These are phyloP conservation scores for Pelargonium fulgidum DNA, from an alignment of 441 rosid species.

Conservation along the genomic window DNA sequence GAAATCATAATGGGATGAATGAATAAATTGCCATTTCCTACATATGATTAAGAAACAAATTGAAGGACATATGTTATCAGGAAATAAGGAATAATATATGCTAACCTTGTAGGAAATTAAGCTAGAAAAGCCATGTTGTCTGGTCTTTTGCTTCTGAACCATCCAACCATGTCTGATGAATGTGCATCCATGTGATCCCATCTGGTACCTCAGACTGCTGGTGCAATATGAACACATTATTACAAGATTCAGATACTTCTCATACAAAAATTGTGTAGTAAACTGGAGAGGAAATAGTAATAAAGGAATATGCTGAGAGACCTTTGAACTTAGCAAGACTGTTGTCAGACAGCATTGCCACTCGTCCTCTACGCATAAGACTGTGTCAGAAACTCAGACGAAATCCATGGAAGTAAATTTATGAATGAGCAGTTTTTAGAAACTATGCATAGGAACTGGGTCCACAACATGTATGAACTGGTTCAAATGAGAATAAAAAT, in stretches of 20 bases:
- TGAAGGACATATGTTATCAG: too few relatives aligned
- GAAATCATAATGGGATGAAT: too few relatives aligned
- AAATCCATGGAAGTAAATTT: neutral
- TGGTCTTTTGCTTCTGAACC: constrained; percentile 19
- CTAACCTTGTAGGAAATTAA: neutral
- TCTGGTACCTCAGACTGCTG: neutral
- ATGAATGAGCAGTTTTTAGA: neutral
- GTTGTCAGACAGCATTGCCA: constrained; percentile 30
- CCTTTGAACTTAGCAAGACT: constrained; percentile 33
- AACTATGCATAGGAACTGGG: neutral
- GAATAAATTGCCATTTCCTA: too few relatives aligned
- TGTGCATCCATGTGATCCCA: constrained; percentile 31
- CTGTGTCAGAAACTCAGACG: too few relatives aligned
- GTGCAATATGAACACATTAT: neutral
- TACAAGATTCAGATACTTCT: too few relatives aligned
- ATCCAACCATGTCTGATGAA: constrained; percentile 42
- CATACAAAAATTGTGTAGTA: too few relatives aligned
- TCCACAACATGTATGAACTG: neutral
- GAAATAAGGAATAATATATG: too few relatives aligned
- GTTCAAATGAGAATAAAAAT: neutral
- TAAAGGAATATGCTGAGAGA: constrained; percentile 4
- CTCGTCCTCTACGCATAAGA: constrained; percentile 22
- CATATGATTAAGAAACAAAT: too few relatives aligned
- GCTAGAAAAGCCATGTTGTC: constrained; percentile 26
- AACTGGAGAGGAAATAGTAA: too few relatives aligned